phyloP scores from a whole-genome alignment of 2,329 filamentous ascomycete genomes.

The Talaromyces sp. region DNA sequence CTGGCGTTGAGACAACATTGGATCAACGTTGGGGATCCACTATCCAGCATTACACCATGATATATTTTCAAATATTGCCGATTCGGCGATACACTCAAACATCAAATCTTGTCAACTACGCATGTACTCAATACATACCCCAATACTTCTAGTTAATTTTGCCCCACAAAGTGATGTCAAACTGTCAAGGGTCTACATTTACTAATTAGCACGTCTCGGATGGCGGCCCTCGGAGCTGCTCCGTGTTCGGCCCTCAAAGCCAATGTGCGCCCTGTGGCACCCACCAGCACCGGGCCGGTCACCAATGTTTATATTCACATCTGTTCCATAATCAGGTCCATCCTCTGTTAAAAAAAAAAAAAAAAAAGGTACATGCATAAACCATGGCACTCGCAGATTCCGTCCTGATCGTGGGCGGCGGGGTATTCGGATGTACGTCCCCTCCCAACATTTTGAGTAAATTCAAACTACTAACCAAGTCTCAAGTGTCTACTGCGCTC shows the following conservation, averaged over 20 bases:
- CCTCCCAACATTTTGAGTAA: background rate
- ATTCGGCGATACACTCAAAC: no score
- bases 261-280: background rate
- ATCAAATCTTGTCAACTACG: no score
- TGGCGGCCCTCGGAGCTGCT: background rate
- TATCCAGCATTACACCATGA: no score
- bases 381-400: constrained; percentile 25
- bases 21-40: no score
- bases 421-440: constrained; percentile 39
- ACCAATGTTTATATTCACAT: background rate
- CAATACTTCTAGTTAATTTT: no score
- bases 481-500: constrained; percentile 59
- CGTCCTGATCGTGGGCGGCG: constrained; percentile 40
- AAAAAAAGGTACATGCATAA: background rate
- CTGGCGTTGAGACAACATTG: background rate
- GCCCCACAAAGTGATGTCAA: no score
- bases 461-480: background rate
- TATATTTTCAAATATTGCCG: no score
- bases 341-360: no score
- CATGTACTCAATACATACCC: no score
- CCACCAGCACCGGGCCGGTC: background rate
- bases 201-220: no score
- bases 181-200: no score
- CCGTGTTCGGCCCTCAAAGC: background rate
- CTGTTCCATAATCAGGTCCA: no score